Evolutionary conservation across 2,329 filamentous ascomycete species (phyloP).

Genomic region (Colletotrichum simmondsii): DNA sequence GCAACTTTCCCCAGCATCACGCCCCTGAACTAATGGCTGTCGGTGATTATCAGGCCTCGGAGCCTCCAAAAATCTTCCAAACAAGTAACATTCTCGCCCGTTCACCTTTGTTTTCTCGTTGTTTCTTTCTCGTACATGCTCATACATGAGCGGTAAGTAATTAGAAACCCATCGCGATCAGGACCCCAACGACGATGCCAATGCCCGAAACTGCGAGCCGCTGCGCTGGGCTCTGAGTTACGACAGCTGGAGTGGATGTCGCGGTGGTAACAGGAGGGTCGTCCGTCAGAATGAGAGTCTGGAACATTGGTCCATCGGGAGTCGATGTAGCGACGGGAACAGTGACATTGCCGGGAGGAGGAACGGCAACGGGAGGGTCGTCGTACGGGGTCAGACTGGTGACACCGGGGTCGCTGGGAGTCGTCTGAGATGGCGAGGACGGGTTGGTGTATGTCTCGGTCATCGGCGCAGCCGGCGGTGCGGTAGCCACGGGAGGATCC

Average conservation of each 20-base stretch:
- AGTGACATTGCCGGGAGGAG: slow-evolving; percentile 3
- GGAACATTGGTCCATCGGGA: slow-evolving; percentile 15
- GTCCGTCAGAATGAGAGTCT: slow-evolving; percentile 14
- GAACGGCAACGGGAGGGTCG: not conserved
- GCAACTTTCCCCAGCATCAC: slow-evolving; percentile 6
- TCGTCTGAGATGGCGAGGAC: not conserved
- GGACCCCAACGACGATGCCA: not conserved
- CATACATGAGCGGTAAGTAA: not conserved
- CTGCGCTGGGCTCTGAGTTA: slow-evolving; percentile 19
- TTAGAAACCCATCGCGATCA: not conserved
- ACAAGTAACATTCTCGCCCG: not conserved
- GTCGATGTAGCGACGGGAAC: not conserved
- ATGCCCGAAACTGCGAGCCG: not conserved
- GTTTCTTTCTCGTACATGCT: not conserved
- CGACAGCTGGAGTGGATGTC: slow-evolving; percentile 6
- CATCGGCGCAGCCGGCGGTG: not conserved
- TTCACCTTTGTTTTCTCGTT: not conserved
- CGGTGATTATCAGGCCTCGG: not conserved
- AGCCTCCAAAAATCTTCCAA: slow-evolving; percentile 29
- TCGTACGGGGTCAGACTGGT: slow-evolving; percentile 18
- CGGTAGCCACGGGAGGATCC: slow-evolving; percentile 6
- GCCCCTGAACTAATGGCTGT: not conserved
- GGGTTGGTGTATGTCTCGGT: not conserved
- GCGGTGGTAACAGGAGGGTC: slow-evolving; percentile 9
- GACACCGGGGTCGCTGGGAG: not conserved